Conservation (phyloP, 257 asterid species). For the Solanum sejunctum region DNA sequence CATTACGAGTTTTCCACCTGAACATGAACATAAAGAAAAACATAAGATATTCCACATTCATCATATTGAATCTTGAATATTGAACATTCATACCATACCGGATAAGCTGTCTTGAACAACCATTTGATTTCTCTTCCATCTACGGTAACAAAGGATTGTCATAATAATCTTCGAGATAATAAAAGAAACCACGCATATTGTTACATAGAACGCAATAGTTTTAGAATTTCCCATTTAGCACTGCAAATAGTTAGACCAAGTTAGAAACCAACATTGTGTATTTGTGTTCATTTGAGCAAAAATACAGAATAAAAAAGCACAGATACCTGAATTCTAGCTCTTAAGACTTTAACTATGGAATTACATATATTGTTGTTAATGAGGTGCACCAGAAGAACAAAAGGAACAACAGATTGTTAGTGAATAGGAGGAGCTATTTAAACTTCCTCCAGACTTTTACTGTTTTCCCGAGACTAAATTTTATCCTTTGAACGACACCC, state of each 20-base stretch:
- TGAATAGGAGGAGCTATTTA: background rate
- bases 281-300: background rate
- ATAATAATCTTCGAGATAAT: slow-evolving; percentile 53
- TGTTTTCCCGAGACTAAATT: background rate
- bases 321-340: background rate
- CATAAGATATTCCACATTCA: background rate
- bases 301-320: background rate
- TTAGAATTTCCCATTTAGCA: slow-evolving; percentile 21
- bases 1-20: slow-evolving; percentile 86
- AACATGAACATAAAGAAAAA: background rate
- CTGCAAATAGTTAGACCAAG: background rate
- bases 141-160: slow-evolving; percentile 61
- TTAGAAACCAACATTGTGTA: background rate
- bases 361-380: background rate
- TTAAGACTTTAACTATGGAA: background rate
- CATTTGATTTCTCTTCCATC: slow-evolving; percentile 59
- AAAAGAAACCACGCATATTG: slow-evolving; percentile 61
- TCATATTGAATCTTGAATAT: background rate
- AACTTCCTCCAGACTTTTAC: background rate
- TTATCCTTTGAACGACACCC: background rate
- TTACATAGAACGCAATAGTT: slow-evolving; percentile 35
- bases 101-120: slow-evolving; percentile 34
- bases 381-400: background rate
- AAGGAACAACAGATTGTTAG: background rate
- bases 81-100: slow-evolving; percentile 19